Conservation (phyloP, 2,329 filamentous ascomycete species). For the Trichoderma gracile region DNA sequence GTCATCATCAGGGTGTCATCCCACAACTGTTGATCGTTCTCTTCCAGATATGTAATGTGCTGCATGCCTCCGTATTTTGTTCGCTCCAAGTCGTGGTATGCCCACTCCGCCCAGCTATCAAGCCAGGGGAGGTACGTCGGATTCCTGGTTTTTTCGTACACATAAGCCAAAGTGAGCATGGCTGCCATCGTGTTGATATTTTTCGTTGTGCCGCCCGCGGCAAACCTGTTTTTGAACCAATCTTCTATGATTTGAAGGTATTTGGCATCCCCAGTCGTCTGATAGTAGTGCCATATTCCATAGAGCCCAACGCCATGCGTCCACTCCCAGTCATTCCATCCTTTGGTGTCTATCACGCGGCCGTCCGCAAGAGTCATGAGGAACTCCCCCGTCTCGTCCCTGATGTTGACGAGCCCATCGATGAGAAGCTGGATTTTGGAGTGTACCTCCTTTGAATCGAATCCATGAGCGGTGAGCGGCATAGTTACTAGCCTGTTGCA, state of each 20-base stretch:
- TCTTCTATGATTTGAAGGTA: constrained; percentile 19
- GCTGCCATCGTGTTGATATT: constrained; percentile 22
- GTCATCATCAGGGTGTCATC: constrained; percentile 21
- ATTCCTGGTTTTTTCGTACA: constrained; percentile 12
- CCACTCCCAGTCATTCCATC: constrained; percentile 23
- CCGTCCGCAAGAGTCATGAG: constrained; percentile 19
- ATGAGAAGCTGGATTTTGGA: constrained; percentile 14
- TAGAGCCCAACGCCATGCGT: constrained; percentile 18
- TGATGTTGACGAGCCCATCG: constrained; percentile 14
- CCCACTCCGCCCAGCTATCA: constrained; percentile 20
- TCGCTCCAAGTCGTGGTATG: constrained; percentile 15
- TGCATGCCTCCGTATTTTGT: constrained; percentile 22
- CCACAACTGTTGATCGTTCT: constrained; percentile 17
- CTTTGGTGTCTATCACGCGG: constrained; percentile 18
- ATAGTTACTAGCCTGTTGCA: not conserved
- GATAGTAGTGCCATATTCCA: constrained; percentile 21
- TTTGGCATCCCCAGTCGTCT: constrained; percentile 1
- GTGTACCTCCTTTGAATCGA: constrained; percentile 16
- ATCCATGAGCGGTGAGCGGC: not conserved
- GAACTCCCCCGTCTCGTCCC: constrained; percentile 14
- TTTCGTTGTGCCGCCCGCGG: constrained; percentile 9
- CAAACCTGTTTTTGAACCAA: constrained; percentile 5
- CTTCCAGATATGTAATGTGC: constrained; percentile 19
- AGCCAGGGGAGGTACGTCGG: constrained; percentile 10
- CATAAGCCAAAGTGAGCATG: constrained; percentile 11